phyloP scores from a whole-genome alignment of 768 basidiomycete genomes.

The Tulasnella sp. region DNA sequence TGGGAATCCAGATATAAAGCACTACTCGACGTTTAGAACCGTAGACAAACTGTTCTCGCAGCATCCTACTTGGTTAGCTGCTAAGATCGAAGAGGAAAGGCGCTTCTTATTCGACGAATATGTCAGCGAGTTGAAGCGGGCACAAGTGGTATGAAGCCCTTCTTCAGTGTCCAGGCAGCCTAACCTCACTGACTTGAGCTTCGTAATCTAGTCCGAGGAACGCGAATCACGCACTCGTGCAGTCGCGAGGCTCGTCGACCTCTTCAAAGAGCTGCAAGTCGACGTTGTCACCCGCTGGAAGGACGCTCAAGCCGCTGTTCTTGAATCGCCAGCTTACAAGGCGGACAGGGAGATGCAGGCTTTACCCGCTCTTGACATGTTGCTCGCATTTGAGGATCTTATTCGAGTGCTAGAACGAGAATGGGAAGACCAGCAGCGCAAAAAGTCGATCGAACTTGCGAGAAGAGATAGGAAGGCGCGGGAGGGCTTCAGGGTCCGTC shows the following conservation, averaged over 20 bases:
- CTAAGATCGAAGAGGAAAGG: conserved; percentile 82
- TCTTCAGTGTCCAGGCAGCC: not conserved
- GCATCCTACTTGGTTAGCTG: conserved; percentile 91
- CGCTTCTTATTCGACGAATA: conserved; percentile 91
- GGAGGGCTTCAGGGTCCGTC: conserved; percentile 81
- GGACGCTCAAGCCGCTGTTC: conserved; percentile 73
- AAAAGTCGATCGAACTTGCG: conserved; percentile 78
- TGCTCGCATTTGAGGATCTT: conserved; percentile 93
- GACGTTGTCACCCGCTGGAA: conserved; percentile 96
- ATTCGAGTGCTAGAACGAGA: conserved; percentile 87
- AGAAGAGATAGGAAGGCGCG: conserved; percentile 86
- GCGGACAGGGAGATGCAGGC: conserved; percentile 73
- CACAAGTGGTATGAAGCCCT: conserved; percentile 73
- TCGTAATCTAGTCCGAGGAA: conserved; percentile 66
- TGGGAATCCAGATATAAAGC: conserved; percentile 85
- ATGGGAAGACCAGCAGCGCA: conserved; percentile 83
- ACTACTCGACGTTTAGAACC: conserved; percentile 88
- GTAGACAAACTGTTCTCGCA: conserved; percentile 83
- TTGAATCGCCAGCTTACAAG: conserved; percentile 78
- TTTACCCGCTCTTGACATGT: conserved; percentile 87
- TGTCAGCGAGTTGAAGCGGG: conserved; percentile 78
- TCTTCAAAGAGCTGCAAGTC: conserved; percentile 87
- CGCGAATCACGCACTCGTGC: conserved; percentile 76
- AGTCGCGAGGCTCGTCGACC: conserved; percentile 76
- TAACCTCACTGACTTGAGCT: not conserved